These are phyloP conservation scores for Sporothrix brunneoviolacea DNA, from an alignment of 2,329 filamentous ascomycete genomes.

Conservation along the genomic window DNA sequence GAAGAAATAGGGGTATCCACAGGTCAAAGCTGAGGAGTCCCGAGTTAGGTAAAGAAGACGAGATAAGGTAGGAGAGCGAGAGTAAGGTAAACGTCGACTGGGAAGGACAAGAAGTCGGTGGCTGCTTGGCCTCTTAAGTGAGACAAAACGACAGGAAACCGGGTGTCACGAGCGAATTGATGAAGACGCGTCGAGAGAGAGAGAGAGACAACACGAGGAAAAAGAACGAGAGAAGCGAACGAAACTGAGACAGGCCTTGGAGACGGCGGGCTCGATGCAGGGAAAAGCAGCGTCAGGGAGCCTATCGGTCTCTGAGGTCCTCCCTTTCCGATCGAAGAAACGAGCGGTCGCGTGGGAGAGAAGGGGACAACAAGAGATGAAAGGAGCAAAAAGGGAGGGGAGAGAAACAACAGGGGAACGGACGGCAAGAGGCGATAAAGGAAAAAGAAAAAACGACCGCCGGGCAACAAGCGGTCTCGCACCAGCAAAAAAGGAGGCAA, in stretches of 20 bases:
- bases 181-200: not conserved
- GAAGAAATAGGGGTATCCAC: slow-evolving; percentile 6
- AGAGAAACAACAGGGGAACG: not conserved
- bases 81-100: too few relatives aligned
- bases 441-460: not conserved
- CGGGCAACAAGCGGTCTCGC: too few relatives aligned
- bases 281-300: not conserved
- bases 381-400: not conserved
- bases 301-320: not conserved
- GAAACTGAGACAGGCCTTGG: not conserved
- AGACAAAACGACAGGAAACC: not conserved
- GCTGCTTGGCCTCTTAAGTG: not conserved
- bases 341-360: too few relatives aligned
- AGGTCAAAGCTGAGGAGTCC: slow-evolving; percentile 2
- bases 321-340: not conserved
- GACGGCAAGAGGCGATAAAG: not conserved
- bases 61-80: not conserved
- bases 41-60: not conserved
- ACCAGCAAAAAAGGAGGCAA: too few relatives aligned
- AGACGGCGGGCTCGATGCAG: not conserved
- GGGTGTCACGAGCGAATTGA: not conserved
- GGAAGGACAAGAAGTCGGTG: too few relatives aligned
- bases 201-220: not conserved
- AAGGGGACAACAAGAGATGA: not conserved
- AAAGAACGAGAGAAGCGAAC: not conserved